A percentile compares a stretch with the other conserved stretches of the same genome.
Conservation (phyloP, 495 filamentous ascomycete genomes). For the Penicillium angulare region DNA sequence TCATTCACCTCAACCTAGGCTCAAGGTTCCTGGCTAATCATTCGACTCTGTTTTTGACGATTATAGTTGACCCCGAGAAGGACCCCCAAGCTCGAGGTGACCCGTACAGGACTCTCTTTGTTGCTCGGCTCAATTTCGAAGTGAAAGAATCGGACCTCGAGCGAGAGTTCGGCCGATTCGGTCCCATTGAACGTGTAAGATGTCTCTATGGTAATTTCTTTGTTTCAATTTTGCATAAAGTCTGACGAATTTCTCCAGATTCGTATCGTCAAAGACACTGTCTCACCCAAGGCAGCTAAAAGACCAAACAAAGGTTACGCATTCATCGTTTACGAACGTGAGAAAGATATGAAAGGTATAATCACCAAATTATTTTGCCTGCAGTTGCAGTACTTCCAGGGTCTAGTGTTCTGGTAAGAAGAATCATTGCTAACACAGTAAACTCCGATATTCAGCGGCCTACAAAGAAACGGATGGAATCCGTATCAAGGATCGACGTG, state of each 20-base stretch:
- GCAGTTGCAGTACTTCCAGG: neutral
- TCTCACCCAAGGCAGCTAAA: conserved; percentile 72
- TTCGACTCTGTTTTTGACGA: neutral
- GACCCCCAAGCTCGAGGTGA: conserved; percentile 87
- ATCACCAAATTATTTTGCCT: conserved; percentile 7
- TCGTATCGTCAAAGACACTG: conserved; percentile 70
- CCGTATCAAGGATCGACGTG: conserved; percentile 84
- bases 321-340: conserved; percentile 95
- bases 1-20: conserved; percentile 2
- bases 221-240: neutral
- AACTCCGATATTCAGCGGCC: conserved; percentile 52
- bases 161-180: conserved; percentile 91
- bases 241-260: conserved; percentile 57
- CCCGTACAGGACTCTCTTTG: conserved; percentile 92
- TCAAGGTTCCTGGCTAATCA: conserved; percentile 5
- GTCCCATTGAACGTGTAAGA: conserved; percentile 84
- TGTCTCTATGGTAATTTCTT: neutral
- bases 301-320: conserved; percentile 90
- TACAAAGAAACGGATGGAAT: conserved; percentile 90
- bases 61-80: conserved; percentile 61
- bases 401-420: conserved; percentile 16
- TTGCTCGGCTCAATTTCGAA: conserved; percentile 85
- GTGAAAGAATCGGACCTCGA: conserved; percentile 86
- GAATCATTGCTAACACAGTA: conserved; percentile 34
- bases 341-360: conserved; percentile 99